Percentiles rank a stretch among this genome's conserved stretches.
These are phyloP conservation scores for Talaromyces atroroseus DNA, from an alignment of 2,329 filamentous ascomycete species.

Conservation along the genomic window DNA sequence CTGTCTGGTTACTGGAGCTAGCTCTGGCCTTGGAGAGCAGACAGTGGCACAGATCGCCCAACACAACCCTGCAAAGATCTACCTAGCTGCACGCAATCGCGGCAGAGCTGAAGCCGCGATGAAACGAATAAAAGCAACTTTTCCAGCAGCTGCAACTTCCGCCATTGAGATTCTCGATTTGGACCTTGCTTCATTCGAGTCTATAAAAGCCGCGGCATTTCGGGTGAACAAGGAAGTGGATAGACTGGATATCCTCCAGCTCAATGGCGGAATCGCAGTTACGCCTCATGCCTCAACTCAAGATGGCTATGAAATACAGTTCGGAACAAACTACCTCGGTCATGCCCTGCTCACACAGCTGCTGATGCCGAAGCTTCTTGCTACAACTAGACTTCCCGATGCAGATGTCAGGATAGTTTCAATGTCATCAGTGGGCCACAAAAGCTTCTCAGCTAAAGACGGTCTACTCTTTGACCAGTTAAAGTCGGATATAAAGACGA, in stretches of 20 bases:
- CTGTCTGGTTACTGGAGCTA: slow-evolving; percentile 30
- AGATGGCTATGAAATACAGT: slow-evolving; percentile 33
- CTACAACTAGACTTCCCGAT: background rate
- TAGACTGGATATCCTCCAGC: slow-evolving; percentile 32
- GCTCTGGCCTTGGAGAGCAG: slow-evolving; percentile 44
- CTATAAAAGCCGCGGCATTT: slow-evolving; percentile 34
- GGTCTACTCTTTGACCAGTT: background rate
- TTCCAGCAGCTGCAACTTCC: slow-evolving; percentile 26
- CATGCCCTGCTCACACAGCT: slow-evolving; percentile 33
- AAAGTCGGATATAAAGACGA: background rate
- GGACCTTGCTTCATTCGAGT: slow-evolving; percentile 42
- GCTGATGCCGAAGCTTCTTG: slow-evolving; percentile 20
- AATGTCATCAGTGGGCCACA: background rate
- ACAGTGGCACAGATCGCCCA: slow-evolving; percentile 37
- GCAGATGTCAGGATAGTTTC: background rate
- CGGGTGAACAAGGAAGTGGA: slow-evolving; percentile 19
- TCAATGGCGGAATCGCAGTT: slow-evolving; percentile 12
- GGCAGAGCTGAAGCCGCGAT: slow-evolving; percentile 22
- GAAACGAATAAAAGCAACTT: no score
- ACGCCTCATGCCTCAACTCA: slow-evolving; percentile 28
- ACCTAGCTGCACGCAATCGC: slow-evolving; percentile 29
- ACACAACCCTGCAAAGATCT: slow-evolving; percentile 37
- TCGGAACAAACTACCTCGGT: slow-evolving; percentile 36
- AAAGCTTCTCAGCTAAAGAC: background rate
- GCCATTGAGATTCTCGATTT: slow-evolving; percentile 16